Evolutionary conservation across 306 rosid species (phyloP).

Genomic region (Acacia melanoxylon): DNA sequence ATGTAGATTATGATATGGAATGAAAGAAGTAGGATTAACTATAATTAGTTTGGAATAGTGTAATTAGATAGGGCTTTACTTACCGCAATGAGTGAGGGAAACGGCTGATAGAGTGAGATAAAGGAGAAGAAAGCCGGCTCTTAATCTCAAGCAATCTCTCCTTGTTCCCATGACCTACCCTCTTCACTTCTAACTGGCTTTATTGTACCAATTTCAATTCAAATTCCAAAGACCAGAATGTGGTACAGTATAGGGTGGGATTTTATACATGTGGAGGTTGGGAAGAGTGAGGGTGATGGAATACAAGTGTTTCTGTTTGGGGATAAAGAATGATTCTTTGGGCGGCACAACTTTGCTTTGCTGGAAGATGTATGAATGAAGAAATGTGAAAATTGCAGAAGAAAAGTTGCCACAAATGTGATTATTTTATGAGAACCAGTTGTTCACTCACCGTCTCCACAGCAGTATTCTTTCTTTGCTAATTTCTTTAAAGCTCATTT

Average conservation of each 20-base stretch:
- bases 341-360: conserved; percentile 54
- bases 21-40: neutral
- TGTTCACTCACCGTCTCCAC: conserved; percentile 41
- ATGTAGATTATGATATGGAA: neutral
- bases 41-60: neutral
- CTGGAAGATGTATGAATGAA: conserved; percentile 50
- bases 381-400: conserved; percentile 42
- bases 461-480: conserved; percentile 29
- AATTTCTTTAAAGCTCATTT: conserved; percentile 30
- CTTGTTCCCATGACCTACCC: conserved; percentile 48
- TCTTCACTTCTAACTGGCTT: conserved; percentile 13
- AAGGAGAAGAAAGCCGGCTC: conserved; percentile 42
- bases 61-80: conserved; percentile 10
- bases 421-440: conserved; percentile 44
- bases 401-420: conserved; percentile 39
- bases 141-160: conserved; percentile 33
- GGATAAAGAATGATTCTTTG: conserved; percentile 75
- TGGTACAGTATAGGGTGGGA: conserved; percentile 17
- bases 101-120: conserved; percentile 44
- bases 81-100: conserved; percentile 69
- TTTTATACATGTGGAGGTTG: conserved; percentile 27
- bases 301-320: conserved; percentile 45
- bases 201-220: conserved; percentile 16
- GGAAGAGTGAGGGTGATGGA: conserved; percentile 29
- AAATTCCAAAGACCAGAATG: conserved; percentile 43